Evolutionary conservation across 2,329 filamentous ascomycete genomes (phyloP).

Genomic region (Microdochium nivale): DNA sequence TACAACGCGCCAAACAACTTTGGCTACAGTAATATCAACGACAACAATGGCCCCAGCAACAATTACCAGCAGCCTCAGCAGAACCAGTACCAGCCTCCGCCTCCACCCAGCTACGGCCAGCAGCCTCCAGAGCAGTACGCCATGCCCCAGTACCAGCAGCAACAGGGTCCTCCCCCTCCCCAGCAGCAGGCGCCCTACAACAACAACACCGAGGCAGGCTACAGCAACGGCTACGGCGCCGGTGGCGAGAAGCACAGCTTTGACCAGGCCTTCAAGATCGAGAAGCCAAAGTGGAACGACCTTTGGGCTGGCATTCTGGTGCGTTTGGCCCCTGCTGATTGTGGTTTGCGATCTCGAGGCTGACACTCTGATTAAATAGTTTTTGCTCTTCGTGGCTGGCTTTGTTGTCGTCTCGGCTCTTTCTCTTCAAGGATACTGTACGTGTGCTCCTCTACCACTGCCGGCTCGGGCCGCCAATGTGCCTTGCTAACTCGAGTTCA

Average conservation of each 20-base stretch:
- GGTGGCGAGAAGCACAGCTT: constrained; percentile 49
- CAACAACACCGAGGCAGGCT: not conserved
- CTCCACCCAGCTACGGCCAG: not conserved
- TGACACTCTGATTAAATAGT: constrained; percentile 28
- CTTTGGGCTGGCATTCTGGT: constrained; percentile 79
- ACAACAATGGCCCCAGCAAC: not conserved
- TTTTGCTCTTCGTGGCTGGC: constrained; percentile 62
- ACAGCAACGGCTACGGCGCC: constrained; percentile 16
- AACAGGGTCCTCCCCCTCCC: not conserved
- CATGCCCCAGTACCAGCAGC: not conserved
- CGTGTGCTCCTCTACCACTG: constrained; percentile 6
- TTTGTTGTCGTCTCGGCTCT: constrained; percentile 72
- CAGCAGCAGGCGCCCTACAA: not conserved
- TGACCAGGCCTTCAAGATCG: constrained; percentile 73
- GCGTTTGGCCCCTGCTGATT: constrained; percentile 13
- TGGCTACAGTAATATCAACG: not conserved
- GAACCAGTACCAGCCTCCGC: not conserved
- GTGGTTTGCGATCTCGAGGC: not conserved
- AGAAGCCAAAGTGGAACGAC: constrained; percentile 83
- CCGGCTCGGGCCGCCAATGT: not conserved
- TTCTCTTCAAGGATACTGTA: constrained; percentile 64
- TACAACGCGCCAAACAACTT: not conserved
- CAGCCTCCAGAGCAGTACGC: not conserved
- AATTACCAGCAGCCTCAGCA: not conserved
- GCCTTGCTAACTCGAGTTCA: not conserved